Evolutionary conservation across 495 filamentous ascomycete genomes (phyloP), one percentile per base, ranked within the genome.

Genomic region (Aspergillus wentii): DNA sequence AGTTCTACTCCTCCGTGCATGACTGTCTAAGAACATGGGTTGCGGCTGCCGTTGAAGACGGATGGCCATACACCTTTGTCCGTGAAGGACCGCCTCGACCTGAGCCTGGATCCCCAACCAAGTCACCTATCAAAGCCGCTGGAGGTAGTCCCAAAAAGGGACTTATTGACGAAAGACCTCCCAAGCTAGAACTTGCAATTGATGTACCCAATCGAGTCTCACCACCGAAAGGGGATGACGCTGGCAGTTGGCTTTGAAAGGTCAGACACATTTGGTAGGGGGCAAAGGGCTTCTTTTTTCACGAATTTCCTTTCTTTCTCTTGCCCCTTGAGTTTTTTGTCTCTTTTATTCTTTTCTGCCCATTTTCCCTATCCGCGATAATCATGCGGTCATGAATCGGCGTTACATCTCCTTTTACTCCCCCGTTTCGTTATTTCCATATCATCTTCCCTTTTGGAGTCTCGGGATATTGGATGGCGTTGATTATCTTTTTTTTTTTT

Each of bases 1-100:
- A 95, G 54, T 91, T 97, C 56, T 97, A 98, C 49, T 82, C 82
- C 1, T 74, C 83, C 15, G 86, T 98, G 8, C 92, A 98, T 57
- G 88, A 89, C 43, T 86, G 81, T 14, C 69, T 98, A 34, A 76
- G 83, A 37, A 89, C 84, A 18, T 98, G 92, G 92, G 84, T 96
- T 18, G 81, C 79, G 2, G 94, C 90, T 1, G 88, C 87, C 0
- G 68, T 61, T 21, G 89, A 87, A 26, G 92, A 98, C 64, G 86
- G 79, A 18, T 98, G 92, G 94, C 75, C 86, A 38, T 80, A 85
- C 21, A 62, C 69, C 25, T 71, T 76, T 35, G 89, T 96, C 11
- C 72, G 85, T 25, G 85, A 84, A 51, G 88, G 87, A 2, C 80
- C 80, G 20, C 76, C 52, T 51, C 53, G 51, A 35, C 38, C 49